Base-by-base conservation (phyloP, 495 filamentous ascomycete species). In the Hyphodiscus hymeniophilus region DNA sequence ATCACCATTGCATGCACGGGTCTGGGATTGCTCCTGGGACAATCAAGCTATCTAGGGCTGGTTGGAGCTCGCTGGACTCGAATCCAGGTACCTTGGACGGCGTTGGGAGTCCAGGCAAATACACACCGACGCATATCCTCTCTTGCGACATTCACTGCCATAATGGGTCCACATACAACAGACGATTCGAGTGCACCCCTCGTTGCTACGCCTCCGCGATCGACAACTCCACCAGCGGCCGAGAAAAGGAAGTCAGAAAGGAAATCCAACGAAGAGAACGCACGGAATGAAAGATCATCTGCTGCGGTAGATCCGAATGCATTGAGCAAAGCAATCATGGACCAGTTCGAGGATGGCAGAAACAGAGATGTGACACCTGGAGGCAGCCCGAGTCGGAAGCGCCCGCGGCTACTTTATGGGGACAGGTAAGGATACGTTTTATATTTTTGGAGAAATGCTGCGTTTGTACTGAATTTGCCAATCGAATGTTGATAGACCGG, bases 351-450 rank as follows among this genome's bases (percentile, higher is more conserved):
- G 50, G 70, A 82, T 26, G 73, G 74, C 7, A 64, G 66, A 58
- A 67, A 72, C 43, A 68, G 84, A 52, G 82, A 90, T 40, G 74
- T 76, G 40, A 86, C 87, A 12, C 82, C 87, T 0, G 79, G 71
- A 38, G 78, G 76, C 11, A 94, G 86, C 62, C 89, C 89, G 12
- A 88, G 81, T 66, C 74, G 89, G 57, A 95, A 95, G 64, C 76
- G 88, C 38, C 89, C 89, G 58, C 75, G 88, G 46, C 77, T 95
- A 5, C n/a, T n/a, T n/a, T 89, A 94, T 62, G 58, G 58, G 28
- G 58, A 60, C 32, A 60, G 58, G 58, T 60, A 50, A 57, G 58
- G 38, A 33, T 26, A 50, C 23, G 7, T 45, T 32, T 17, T 3
- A 17, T 36, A 15, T 46, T 22, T 30, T 87, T 90, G 56, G 77